Conservation (phyloP, 495 filamentous ascomycete genomes). For the Xylaria curta region DNA sequence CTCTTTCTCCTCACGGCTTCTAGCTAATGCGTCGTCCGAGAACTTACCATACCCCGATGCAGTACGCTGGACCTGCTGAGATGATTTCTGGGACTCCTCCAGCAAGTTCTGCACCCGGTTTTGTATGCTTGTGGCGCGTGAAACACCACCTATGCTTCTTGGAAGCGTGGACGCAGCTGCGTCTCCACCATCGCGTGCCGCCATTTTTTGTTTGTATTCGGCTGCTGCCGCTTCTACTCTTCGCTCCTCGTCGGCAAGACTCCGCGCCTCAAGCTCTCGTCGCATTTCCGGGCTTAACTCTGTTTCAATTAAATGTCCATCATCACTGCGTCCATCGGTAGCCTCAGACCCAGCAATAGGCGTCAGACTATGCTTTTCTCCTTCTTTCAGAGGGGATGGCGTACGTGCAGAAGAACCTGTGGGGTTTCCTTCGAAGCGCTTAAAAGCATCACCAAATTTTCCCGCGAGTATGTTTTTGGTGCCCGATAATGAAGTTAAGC, state of each 20-base stretch:
- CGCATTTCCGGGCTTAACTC: conserved; percentile 88
- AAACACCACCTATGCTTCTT: conserved; percentile 62
- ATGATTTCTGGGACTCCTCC: conserved; percentile 73
- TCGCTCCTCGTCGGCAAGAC: conserved; percentile 86
- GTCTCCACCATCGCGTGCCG: conserved; percentile 59
- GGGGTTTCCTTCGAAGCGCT: conserved; percentile 77
- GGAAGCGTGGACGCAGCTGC: conserved; percentile 43
- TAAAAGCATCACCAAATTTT: conserved; percentile 95
- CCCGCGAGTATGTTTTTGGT: conserved; percentile 87
- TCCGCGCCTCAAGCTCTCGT: conserved; percentile 84
- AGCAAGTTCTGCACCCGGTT: conserved; percentile 86
- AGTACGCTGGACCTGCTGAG: conserved; percentile 66
- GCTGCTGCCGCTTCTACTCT: conserved; percentile 92
- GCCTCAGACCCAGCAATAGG: conserved; percentile 80
- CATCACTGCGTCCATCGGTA: conserved; percentile 71
- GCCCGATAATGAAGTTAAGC: conserved; percentile 78
- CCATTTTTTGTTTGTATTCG: conserved; percentile 81
- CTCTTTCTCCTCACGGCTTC: conserved; percentile 35
- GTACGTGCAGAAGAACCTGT: conserved; percentile 54
- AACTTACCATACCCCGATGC: conserved; percentile 89
- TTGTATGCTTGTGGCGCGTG: conserved; percentile 81
- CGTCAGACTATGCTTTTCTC: conserved; percentile 63
- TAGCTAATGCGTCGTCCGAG: conserved; percentile 59
- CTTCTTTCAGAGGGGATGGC: conserved; percentile 61
- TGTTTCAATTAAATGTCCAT: conserved; percentile 64